Base-by-base conservation (phyloP, 1,284 basidiomycete species). In the Pseudozyma flocculosa region DNA sequence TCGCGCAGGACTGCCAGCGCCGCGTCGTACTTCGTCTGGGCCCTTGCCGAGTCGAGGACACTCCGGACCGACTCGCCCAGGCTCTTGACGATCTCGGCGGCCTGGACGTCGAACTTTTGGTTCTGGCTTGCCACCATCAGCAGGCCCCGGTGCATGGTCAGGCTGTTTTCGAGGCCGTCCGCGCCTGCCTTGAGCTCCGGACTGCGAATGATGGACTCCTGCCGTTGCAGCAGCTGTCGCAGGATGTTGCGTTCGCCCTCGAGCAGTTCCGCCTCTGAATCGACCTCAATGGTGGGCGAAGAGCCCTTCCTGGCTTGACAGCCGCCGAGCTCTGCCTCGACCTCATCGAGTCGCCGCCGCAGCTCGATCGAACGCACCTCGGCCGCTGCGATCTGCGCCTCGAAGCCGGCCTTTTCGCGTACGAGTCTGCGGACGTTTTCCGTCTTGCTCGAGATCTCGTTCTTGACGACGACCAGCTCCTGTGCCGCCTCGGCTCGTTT, bases 121-220 rank as follows among this genome's bases (percentile, higher is more conserved):
- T 89, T 83, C 73, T 91, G 87, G 44, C 87, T 86, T 26, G 88
- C 85, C 13, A 88, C 88, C 23, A 87, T 85, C 63, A 95, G 83
- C 29, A 88, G 87, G 10, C 87, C 88, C 26, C 90, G 87, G 70
- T 94, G 88, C 81, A 92, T 88, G 32, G 86, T 85, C 45, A 82
- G 83, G 14, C 89, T 86, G 72, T 90, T 90, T 50, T 82, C 83
- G 10, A 89, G 87, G 10, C 85, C 84, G 67, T 85, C 84, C 18
- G 90, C 78, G 40, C 86, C 84, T 36, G 80, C 77, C 55, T 84
- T 84, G 19, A 89, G 78, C 0, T 83, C 74, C 4, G 87, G 87
- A 56, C 86, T 84, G 8, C 84, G 77, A 41, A 88, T 79, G 22
- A 83, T 83, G 41, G 85, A 81, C 72, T 92, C 89, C 73, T 92